Evolutionary conservation across 169 alveolate species (phyloP).

Genomic region (Condylostoma magnum): DNA sequence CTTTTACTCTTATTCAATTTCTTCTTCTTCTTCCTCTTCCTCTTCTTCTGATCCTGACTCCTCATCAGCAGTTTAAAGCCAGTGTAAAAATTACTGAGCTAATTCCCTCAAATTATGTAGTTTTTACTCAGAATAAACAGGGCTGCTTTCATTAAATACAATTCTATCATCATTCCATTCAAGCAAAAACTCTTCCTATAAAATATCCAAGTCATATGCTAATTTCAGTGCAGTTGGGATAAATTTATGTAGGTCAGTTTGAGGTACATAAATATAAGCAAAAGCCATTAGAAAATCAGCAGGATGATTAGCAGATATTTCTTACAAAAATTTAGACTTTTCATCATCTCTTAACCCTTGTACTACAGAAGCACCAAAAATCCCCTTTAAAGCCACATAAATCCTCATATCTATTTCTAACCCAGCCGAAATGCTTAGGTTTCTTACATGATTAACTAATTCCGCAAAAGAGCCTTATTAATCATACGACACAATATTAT

Average conservation of each 20-base stretch:
- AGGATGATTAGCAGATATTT: background rate
- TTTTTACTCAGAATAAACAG: slow-evolving; percentile 32
- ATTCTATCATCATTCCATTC: slow-evolving; percentile 33
- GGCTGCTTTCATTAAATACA: slow-evolving; percentile 29
- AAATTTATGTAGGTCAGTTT: background rate
- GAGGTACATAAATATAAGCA: background rate
- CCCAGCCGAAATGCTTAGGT: slow-evolving; percentile 28
- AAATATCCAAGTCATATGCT: slow-evolving; percentile 41
- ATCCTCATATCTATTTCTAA: slow-evolving; percentile 23
- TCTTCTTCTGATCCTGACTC: slow-evolving; percentile 41
- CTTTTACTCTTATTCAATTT: too few species aligned
- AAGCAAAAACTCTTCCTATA: slow-evolving; percentile 47
- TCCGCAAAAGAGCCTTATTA: slow-evolving; percentile 11
- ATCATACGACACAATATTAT: slow-evolving; percentile 18
- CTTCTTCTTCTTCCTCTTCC: slow-evolving; percentile 36
- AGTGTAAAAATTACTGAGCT: slow-evolving; percentile 44
- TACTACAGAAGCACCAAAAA: slow-evolving; percentile 25
- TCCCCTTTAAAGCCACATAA: slow-evolving; percentile 31
- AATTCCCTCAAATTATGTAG: slow-evolving; percentile 27
- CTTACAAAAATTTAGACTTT: background rate
- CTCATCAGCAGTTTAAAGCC: slow-evolving; percentile 55
- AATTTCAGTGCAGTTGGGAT: slow-evolving; percentile 44
- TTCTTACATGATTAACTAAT: slow-evolving; percentile 16
- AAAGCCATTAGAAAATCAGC: slow-evolving; percentile 22
- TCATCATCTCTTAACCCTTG: background rate